Percentiles rank a stretch among this genome's conserved stretches.
Evolutionary conservation across 164 flowering plant genomes (phyloP).

Genomic region (Vitis amurensis): DNA sequence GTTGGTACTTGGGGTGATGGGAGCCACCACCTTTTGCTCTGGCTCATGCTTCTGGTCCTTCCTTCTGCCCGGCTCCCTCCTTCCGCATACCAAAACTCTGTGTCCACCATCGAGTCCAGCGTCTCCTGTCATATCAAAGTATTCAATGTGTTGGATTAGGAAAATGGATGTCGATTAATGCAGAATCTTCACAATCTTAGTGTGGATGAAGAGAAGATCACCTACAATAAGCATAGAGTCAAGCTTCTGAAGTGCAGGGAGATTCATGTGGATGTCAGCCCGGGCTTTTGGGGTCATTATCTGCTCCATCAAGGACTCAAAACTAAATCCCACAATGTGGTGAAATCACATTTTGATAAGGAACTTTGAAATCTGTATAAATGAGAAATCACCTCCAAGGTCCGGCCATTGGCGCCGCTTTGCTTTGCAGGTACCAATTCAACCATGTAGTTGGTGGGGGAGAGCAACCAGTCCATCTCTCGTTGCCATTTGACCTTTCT

Average conservation of each 20-base stretch:
- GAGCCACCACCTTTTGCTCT: slow-evolving; percentile 91
- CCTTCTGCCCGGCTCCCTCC: slow-evolving; percentile 87
- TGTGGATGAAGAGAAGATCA: slow-evolving; percentile 21
- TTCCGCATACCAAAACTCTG: slow-evolving; percentile 94
- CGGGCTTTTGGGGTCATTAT: slow-evolving; percentile 96
- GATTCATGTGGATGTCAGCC: slow-evolving; percentile 84
- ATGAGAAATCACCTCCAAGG: slow-evolving; percentile 58
- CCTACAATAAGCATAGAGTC: slow-evolving; percentile 95
- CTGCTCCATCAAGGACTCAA: slow-evolving; percentile 37
- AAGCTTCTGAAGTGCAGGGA: slow-evolving; percentile 90
- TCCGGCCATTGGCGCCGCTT: slow-evolving; percentile 62
- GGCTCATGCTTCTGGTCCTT: slow-evolving; percentile 45
- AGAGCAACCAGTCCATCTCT: slow-evolving; percentile 93
- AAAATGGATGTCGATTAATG: background rate
- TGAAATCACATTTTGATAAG: background rate
- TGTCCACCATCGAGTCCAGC: slow-evolving; percentile 75
- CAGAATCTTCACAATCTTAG: background rate
- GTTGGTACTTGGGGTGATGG: slow-evolving; percentile 81
- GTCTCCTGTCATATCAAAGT: slow-evolving; percentile 49
- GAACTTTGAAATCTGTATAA: background rate
- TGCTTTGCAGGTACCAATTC: slow-evolving; percentile 95
- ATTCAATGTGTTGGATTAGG: background rate
- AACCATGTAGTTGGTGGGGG: slow-evolving; percentile 91
- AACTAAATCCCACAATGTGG: background rate
- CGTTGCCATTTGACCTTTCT: slow-evolving; percentile 69